phyloP scores from a whole-genome alignment of 2,329 filamentous ascomycete genomes.

The Aaosphaeria pasadenensis region DNA sequence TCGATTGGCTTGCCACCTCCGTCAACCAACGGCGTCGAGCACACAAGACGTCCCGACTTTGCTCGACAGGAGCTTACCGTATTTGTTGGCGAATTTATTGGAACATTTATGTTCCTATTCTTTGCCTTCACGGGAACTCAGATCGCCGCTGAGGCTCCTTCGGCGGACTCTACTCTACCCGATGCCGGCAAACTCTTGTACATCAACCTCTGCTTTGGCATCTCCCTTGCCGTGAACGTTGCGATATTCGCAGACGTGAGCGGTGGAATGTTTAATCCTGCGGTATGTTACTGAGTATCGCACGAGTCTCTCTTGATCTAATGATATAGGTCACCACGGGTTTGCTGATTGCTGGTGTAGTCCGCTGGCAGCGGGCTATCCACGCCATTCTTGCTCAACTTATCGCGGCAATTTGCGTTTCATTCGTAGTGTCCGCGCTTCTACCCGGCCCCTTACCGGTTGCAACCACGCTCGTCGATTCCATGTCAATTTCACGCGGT shows the following conservation, averaged over 20 bases:
- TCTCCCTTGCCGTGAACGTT: constrained; percentile 34
- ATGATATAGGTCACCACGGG: constrained; percentile 20
- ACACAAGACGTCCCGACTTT: neutral
- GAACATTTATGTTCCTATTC: constrained; percentile 46
- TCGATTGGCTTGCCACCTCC: too few relatives aligned
- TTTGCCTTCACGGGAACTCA: constrained; percentile 39
- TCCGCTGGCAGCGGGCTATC: constrained; percentile 18
- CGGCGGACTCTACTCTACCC: neutral
- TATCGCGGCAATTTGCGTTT: constrained; percentile 26
- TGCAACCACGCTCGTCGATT: constrained; percentile 16
- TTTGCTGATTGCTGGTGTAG: constrained; percentile 17
- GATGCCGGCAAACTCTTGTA: constrained; percentile 30
- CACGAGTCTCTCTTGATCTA: neutral
- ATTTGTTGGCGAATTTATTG: constrained; percentile 43
- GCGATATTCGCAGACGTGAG: constrained; percentile 36
- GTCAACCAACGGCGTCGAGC: too few relatives aligned
- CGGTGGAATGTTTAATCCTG: constrained; percentile 28
- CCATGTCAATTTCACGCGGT: constrained; percentile 21
- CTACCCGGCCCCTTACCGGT: constrained; percentile 27
- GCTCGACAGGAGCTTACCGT: constrained; percentile 13
- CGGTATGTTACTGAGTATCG: constrained; percentile 19
- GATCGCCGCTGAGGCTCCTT: constrained; percentile 29
- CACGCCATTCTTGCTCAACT: constrained; percentile 26
- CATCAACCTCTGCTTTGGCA: constrained; percentile 31
- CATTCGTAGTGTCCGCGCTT: constrained; percentile 24